These are phyloP conservation scores for Aspergillus cejpii DNA, from an alignment of 2,329 filamentous ascomycete species.

Conservation along the genomic window DNA sequence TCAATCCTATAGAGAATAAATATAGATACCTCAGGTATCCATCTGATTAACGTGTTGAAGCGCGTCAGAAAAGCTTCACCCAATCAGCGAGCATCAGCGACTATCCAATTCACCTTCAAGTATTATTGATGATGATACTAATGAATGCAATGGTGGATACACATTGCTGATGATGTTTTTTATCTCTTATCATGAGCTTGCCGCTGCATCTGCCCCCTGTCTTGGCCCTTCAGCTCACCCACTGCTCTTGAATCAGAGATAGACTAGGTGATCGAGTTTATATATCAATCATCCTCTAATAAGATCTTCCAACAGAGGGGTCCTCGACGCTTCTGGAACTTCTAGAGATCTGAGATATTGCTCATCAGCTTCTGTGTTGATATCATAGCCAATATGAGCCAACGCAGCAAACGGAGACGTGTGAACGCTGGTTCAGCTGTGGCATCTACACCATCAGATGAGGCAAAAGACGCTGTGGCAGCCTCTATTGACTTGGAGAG, in stretches of 20 bases:
- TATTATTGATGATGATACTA: too few species aligned
- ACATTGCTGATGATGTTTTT: not conserved
- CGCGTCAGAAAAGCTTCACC: constrained; percentile 12
- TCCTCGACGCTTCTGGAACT: too few species aligned
- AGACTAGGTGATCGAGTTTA: too few species aligned
- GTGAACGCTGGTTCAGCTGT: constrained; percentile 17
- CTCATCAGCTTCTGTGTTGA: not conserved
- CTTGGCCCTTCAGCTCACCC: too few species aligned
- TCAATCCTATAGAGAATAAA: too few species aligned
- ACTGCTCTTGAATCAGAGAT: too few species aligned
- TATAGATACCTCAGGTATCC: not conserved
- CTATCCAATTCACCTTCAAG: not conserved
- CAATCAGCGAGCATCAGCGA: constrained; percentile 31
- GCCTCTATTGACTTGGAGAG: constrained; percentile 36
- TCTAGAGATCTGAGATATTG: not conserved
- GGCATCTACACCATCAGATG: constrained; percentile 11
- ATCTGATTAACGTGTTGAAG: constrained; percentile 12
- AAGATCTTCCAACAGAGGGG: too few species aligned
- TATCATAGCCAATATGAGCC: constrained; percentile 21
- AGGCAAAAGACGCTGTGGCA: not conserved
- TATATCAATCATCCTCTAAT: too few species aligned
- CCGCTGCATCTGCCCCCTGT: too few species aligned
- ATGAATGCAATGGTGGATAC: too few species aligned
- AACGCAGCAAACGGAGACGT: constrained; percentile 26
- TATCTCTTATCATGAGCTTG: too few species aligned